phyloP scores from a whole-genome alignment of 805 yeast genomes.

The Isabelozyma rhagii region DNA sequence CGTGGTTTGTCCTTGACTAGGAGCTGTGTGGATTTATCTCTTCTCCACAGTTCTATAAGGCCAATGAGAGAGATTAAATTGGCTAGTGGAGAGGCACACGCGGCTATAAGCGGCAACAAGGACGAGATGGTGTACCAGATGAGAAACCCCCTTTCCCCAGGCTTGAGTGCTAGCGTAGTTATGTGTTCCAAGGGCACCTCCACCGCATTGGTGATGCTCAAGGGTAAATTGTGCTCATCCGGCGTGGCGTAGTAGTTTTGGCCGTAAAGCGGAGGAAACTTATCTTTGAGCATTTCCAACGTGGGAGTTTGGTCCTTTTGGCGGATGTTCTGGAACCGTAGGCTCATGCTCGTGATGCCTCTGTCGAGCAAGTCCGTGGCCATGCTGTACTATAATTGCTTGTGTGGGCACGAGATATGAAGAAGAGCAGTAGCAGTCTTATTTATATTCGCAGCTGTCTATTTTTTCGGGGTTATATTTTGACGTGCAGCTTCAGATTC shows the following conservation, averaged over 20 bases:
- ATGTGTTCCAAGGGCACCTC: constrained; percentile 31
- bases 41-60: constrained; percentile 66
- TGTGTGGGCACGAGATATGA: too few species aligned
- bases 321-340: background rate
- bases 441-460: background rate
- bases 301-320: background rate
- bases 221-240: constrained; percentile 1
- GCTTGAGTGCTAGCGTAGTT: constrained; percentile 27
- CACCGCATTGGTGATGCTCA: constrained; percentile 26
- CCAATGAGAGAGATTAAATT: constrained; percentile 73
- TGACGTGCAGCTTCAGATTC: too few species aligned
- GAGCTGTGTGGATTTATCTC: constrained; percentile 17
- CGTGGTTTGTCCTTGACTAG: constrained; percentile 34
- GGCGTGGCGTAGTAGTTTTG: constrained; percentile 1
- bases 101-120: constrained; percentile 71
- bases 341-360: background rate
- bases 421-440: background rate
- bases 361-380: background rate
- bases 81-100: constrained; percentile 77
- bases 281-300: constrained; percentile 7
- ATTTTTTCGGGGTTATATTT: background rate
- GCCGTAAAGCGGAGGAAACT: constrained; percentile 13
- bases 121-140: constrained; percentile 66
- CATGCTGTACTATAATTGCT: background rate
- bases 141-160: constrained; percentile 35